phyloP scores from a whole-genome alignment of 164 flowering plant species.

The Magnolia kwangsiensis region DNA sequence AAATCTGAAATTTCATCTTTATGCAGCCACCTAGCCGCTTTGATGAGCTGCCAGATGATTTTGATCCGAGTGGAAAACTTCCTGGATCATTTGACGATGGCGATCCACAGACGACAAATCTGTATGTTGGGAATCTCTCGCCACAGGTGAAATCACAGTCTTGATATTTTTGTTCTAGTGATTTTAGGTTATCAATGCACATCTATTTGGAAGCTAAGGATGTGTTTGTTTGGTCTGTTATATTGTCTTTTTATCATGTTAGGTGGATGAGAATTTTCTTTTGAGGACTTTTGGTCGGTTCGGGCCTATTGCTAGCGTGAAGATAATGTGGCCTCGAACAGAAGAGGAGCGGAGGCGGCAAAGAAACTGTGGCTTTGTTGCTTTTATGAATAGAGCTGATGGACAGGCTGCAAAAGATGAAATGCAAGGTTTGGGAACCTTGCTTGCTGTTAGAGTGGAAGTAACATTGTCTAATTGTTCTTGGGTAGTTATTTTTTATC shows the following conservation, averaged over 20 bases:
- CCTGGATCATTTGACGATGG: constrained; percentile 99
- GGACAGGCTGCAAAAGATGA: constrained; percentile 99
- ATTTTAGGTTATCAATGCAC: background rate
- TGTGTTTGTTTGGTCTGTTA: background rate
- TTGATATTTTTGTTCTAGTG: background rate
- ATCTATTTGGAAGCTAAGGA: background rate
- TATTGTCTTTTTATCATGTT: constrained; percentile 8
- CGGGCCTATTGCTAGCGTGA: constrained; percentile 99
- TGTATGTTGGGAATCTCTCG: constrained; percentile 96
- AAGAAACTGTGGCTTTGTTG: constrained; percentile 98
- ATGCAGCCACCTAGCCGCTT: constrained; percentile 71
- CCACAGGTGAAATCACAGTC: constrained; percentile 59
- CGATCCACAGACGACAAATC: constrained; percentile 97
- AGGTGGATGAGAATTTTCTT: constrained; percentile 99
- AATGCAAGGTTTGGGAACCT: constrained; percentile 79
- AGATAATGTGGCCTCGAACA: constrained; percentile 99
- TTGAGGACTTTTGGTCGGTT: constrained; percentile 96
- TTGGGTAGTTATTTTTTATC: background rate
- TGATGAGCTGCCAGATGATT: constrained; percentile 96
- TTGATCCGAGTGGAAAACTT: constrained; percentile 89
- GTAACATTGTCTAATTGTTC: background rate
- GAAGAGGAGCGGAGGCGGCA: constrained; percentile 94
- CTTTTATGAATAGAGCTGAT: constrained; percentile 97
- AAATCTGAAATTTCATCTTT: constrained; percentile 3
- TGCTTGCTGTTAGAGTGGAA: background rate